Conservation (phyloP, 352 stramenopile genomes). For the Globisporangium uncinulatum region DNA sequence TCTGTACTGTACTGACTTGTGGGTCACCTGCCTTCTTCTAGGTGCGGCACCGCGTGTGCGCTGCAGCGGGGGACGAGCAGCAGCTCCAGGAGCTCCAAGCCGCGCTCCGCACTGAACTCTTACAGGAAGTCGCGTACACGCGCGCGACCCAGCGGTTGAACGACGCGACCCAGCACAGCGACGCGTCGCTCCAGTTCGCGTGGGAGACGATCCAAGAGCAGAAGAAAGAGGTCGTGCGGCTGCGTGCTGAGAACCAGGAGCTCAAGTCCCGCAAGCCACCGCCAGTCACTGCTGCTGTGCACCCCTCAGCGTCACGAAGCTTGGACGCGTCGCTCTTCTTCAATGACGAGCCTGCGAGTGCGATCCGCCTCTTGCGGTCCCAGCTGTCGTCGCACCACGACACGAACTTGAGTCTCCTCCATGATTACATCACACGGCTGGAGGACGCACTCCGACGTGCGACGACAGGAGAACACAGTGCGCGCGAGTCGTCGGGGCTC, state of each 20-base stretch:
- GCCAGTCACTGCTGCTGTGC: constrained; percentile 3
- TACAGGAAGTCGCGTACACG: constrained; percentile 33
- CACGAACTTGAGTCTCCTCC: constrained; percentile 43
- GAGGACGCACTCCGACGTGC: constrained; percentile 28
- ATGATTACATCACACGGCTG: constrained; percentile 52
- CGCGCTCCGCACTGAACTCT: constrained; percentile 42
- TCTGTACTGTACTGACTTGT: background rate
- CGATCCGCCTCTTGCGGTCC: constrained; percentile 44
- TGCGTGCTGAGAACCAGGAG: constrained; percentile 47
- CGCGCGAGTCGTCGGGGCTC: constrained; percentile 22
- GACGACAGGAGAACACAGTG: background rate
- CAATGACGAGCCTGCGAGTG: constrained; percentile 24
- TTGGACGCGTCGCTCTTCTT: constrained; percentile 25
- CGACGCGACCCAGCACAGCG: constrained; percentile 27
- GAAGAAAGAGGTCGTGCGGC: constrained; percentile 59
- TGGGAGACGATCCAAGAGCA: constrained; percentile 74
- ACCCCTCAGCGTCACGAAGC: background rate
- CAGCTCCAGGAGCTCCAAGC: constrained; percentile 48
- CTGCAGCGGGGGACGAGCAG: constrained; percentile 40
- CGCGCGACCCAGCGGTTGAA: constrained; percentile 13
- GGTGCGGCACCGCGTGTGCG: constrained; percentile 35
- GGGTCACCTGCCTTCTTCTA: constrained; percentile 2
- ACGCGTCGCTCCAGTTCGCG: constrained; percentile 66
- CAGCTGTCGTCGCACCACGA: constrained; percentile 51
- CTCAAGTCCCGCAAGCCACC: constrained; percentile 15